Percentiles rank a stretch among this genome's conserved stretches.
phyloP scores from a whole-genome alignment of 2,329 filamentous ascomycete species.

The Ophiostoma sp. region DNA sequence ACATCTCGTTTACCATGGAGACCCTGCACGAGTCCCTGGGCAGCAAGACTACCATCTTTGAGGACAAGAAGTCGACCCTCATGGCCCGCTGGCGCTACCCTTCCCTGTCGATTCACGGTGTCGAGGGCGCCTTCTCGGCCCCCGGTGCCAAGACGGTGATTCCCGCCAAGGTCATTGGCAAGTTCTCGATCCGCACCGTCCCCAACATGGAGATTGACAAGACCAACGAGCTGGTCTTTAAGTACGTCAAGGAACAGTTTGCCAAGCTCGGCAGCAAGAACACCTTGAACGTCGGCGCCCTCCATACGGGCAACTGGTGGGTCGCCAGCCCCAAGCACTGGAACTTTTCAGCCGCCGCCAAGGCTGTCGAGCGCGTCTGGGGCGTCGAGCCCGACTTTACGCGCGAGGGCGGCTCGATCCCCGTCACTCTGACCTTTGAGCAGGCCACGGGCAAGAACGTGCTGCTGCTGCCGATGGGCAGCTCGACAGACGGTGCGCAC shows the following conservation, averaged over 20 bases:
- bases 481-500: constrained; percentile 93
- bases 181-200: constrained; percentile 97
- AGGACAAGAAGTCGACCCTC: constrained; percentile 86
- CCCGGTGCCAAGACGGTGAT: constrained; percentile 98
- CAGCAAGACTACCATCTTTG: constrained; percentile 80
- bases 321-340: constrained; percentile 96
- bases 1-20: constrained; percentile 94
- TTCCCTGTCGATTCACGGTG: constrained; percentile 87
- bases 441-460: constrained; percentile 98
- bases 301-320: constrained; percentile 98
- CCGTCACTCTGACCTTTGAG: constrained; percentile 95
- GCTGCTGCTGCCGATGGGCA: constrained; percentile 91
- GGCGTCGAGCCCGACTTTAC: constrained; percentile 93
- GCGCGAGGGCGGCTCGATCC: constrained; percentile 94
- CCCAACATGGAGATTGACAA: constrained; percentile 94
- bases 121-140: constrained; percentile 92
- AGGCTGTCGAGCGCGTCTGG: constrained; percentile 96
- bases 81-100: constrained; percentile 97
- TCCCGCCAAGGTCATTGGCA: constrained; percentile 94
- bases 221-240: constrained; percentile 82
- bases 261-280: constrained; percentile 91
- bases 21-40: constrained; percentile 90
- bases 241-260: constrained; percentile 81
- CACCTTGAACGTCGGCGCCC: constrained; percentile 73
- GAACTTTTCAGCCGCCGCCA: constrained; percentile 94